Base-by-base conservation (phyloP, 2,329 filamentous ascomycete species). In the Fusarium sp. region DNA sequence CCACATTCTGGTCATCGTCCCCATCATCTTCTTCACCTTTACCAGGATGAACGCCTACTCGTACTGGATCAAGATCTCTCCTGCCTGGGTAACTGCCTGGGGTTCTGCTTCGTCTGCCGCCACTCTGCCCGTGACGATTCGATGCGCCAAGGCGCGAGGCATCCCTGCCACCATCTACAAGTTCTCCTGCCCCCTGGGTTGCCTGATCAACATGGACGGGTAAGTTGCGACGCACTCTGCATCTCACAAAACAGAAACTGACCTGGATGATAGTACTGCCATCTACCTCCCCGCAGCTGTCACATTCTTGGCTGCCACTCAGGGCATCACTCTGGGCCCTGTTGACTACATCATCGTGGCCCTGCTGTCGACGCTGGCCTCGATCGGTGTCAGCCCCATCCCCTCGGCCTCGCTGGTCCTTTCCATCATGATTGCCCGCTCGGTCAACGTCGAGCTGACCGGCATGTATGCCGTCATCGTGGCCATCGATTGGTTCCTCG, bases 401-500 rank as follows among this genome's bases (percentile, higher is more conserved):
- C 87, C 88, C 0, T 86, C 83, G 54, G 86, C 86, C 1, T 88
- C 86, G 20, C 81, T 89, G 2, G 87, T 89, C 5, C 80, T 89
- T 16, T 85, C 85, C 4, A 80, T 88, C 72, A 88, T 89, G 86
- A 88, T 89, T 71, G 84, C 86, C 11, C 79, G 82, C 25, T 82
- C 82, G 9, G 82, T 88, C 62, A 81, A 84, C 16, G 82, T 88
- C 1, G 81, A 82, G 2, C 77, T 87, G 36, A 88, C 85, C 0
- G 84, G 82, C 20, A 88, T 88, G 86, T 88, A 86, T 71, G 87
- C 84, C 25, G 86, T 89, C 45, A 85, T 89, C 16, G 84, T 88
- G 3, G 87, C 86, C 27, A 88, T 89, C 52, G 87, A 88, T 71
- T 89, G 87, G 87, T 85, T 89, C 78, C 81, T 88, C n/a, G 88